These are phyloP conservation scores for Quercus gilva DNA, from an alignment of 306 rosid genomes.

Conservation along the genomic window DNA sequence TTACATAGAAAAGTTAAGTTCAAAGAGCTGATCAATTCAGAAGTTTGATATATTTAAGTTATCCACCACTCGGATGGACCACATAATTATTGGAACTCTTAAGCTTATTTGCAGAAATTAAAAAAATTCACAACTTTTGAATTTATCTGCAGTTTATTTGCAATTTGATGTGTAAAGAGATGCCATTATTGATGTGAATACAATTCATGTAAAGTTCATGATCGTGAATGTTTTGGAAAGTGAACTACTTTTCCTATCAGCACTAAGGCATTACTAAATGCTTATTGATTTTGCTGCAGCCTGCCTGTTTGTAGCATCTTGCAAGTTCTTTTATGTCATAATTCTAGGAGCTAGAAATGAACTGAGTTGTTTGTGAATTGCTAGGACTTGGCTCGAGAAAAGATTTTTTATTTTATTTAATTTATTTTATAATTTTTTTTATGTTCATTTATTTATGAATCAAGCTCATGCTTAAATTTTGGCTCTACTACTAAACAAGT, in stretches of 20 bases:
- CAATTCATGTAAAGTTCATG: not conserved
- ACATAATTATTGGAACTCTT: not conserved
- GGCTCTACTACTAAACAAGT: no score
- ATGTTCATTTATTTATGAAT: no score
- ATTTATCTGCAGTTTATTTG: not conserved
- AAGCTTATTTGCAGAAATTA: not conserved
- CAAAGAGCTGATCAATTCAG: not conserved
- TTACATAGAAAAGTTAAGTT: not conserved
- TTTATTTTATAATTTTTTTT: no score
- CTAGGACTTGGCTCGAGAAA: no score
- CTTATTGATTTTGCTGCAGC: not conserved
- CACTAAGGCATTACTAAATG: not conserved
- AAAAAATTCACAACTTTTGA: not conserved
- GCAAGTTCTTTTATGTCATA: not conserved
- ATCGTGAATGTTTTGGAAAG: not conserved
- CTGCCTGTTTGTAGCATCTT: not conserved
- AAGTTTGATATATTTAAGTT: not conserved
- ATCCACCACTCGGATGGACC: not conserved
- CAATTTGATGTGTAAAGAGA: not conserved
- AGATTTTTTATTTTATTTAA: no score
- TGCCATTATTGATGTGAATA: not conserved
- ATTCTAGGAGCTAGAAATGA: not conserved
- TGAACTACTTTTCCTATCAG: not conserved
- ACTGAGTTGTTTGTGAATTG: no score
- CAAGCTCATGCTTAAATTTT: no score